Evolutionary conservation across 2,329 filamentous ascomycete species (phyloP), one percentile per base, ranked within the genome.

Genomic region (Arachnopeziza araneosa): DNA sequence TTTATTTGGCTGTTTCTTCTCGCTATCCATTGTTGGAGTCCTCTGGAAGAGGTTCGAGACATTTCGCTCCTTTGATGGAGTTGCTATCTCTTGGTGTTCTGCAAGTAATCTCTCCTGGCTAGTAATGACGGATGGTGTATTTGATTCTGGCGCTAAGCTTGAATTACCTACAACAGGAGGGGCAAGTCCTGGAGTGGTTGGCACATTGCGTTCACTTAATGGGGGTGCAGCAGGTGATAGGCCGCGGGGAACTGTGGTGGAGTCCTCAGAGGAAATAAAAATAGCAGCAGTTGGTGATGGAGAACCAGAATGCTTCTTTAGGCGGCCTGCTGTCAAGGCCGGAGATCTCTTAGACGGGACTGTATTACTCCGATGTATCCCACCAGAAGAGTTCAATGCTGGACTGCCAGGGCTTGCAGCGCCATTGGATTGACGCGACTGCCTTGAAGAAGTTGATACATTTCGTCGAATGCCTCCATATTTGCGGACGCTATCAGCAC

Each of bases 281-380:
- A 73, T 71, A 24, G 64, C 70, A 50, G 71, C 71, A 49, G 75
- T 75, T 50, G 76, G 71, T 8, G 79, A 76, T 17, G 76, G 77
- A 22, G 83, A 75, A 32, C 82, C 79, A 4, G 81, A 79, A 48
- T 80, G 75, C 67, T 80, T 81, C 32, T 83, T 81, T 68, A 92
- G 89, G n/a, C 89, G 83, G 6, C 83, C 82, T 1, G 86, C 82
- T 50, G 84, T 79, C 51, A 93, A 75, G 9, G 84, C 85, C 8
- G 91, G 91, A 0, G 91, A 95, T 72, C 89, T 88, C 72, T 96
- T 96, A 0, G 93, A 95, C 0, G 95, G 95, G 17, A 98, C 81
- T 2, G 95, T 99, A 72, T 98, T 98, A 76, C 93, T 97, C 66
- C 87, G 78, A 69, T 87, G 83, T n/a, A 90, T 79, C 52, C 85